These are phyloP conservation scores for Mycena galopus DNA, from an alignment of 768 basidiomycete species.

Conservation along the genomic window DNA sequence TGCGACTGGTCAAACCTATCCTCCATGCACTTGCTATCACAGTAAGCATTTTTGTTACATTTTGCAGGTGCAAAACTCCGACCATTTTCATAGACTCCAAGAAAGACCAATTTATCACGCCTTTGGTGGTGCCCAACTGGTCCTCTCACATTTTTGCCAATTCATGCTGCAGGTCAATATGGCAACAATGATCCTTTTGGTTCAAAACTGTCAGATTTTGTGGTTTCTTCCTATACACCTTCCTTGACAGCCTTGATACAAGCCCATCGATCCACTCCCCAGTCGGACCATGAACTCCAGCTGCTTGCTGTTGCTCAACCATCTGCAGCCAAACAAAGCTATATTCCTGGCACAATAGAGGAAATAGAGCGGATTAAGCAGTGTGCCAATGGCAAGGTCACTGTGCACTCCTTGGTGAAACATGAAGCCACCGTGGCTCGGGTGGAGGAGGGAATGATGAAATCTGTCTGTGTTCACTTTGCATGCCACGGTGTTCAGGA, in stretches of 20 bases:
- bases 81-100: neutral
- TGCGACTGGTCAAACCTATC: slow-evolving; percentile 38
- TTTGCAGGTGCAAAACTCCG: neutral
- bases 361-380: neutral
- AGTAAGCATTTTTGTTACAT: neutral
- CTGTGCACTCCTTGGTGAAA: neutral
- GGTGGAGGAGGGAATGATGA: neutral
- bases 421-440: neutral
- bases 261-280: neutral
- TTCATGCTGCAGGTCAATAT: slow-evolving; percentile 6
- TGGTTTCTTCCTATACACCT: neutral
- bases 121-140: slow-evolving; percentile 15
- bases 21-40: slow-evolving; percentile 26
- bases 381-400: neutral
- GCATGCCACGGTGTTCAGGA: slow-evolving; percentile 2
- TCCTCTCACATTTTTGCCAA: neutral
- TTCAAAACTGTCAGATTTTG: slow-evolving; percentile 7
- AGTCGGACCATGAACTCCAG: neutral
- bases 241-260: neutral
- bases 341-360: neutral
- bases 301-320: slow-evolving; percentile 8
- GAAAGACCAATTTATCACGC: neutral
- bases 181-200: neutral
- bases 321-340: neutral
- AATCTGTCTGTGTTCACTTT: neutral